Evolutionary conservation across 2,329 filamentous ascomycete genomes (phyloP).

Genomic region (Aspergillus sojae): DNA sequence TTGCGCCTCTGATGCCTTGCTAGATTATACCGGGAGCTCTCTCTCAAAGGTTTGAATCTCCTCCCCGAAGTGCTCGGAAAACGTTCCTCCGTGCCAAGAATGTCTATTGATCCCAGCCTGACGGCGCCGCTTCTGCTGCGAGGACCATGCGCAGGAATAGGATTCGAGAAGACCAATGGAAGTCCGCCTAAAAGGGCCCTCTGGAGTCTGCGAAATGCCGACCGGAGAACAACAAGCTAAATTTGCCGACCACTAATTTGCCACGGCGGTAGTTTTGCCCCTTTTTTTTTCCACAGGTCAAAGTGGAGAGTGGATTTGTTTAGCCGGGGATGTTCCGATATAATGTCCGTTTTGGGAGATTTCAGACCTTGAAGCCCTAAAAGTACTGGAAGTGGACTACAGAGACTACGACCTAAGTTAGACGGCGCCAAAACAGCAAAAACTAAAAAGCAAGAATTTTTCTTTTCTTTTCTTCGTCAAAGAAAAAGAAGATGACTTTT

Average conservation of each 20-base stretch:
- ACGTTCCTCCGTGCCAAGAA: background rate
- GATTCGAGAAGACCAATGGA: background rate
- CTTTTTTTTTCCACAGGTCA: background rate
- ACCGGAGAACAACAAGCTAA: background rate
- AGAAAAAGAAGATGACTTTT: background rate
- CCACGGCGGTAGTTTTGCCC: background rate
- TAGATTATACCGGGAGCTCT: too few species aligned
- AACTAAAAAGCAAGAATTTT: background rate
- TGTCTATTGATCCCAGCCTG: background rate
- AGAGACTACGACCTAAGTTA: background rate
- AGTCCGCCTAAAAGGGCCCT: background rate
- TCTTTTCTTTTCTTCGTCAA: background rate
- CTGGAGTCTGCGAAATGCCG: background rate
- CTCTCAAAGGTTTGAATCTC: background rate
- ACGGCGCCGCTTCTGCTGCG: background rate
- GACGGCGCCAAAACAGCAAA: background rate
- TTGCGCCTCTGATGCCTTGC: background rate
- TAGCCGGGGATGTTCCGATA: background rate
- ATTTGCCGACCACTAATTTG: background rate
- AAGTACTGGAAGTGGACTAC: background rate
- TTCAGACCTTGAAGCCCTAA: background rate
- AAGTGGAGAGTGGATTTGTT: background rate
- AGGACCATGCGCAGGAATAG: background rate
- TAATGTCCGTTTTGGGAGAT: background rate
- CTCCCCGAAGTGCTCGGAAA: background rate